Base-by-base conservation (phyloP, 257 asterid genomes). In the Cinchona pubescens region DNA sequence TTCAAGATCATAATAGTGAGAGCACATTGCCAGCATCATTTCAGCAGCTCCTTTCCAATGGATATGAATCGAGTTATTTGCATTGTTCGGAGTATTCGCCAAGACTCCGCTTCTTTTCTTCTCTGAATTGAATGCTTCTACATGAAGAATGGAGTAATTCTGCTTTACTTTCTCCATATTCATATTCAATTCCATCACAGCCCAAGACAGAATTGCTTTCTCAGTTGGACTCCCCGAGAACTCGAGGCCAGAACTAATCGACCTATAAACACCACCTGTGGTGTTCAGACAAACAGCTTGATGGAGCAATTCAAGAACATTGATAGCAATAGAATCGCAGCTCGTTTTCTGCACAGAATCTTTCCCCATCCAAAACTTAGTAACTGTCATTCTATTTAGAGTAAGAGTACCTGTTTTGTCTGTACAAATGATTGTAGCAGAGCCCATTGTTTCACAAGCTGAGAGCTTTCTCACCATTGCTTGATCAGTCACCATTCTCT, bases 21-120 rank as follows among this genome's bases (percentile, higher is more conserved):
- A 78, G 80, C 94, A 92, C 85, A 75, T 79, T 76, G 82, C 83
- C 29, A 87, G 81, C 1, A 92, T 79, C 91, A 87, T 89, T 43
- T 92, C 97, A 8, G 97, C 96, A 7, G 91, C 96, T 30, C 98
- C 98, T 77, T 89, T 92, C 98, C 98, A 90, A 51, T 89, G 94
- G 15, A 81, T 87, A 68, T 87, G 87, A 35, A 71, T 1, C 0
- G 75, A 65, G 45, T 74, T 78, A 34, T 87, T 90, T 10, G 8
- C 75, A 11, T 56, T 32, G 38, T 84, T 89, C 80, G n/a, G n/a
- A n/a, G n/a, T n/a, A n/a, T 74, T 81, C 73, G 81, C 42, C 27
- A 86, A 38, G 55, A 93, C 70, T 0, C 97, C 96, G 4, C 98
- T 90, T 58, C 91, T 83, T 86, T 93, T 93, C 76, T 93, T 93